Base-by-base conservation (phyloP, 108 stramenopile genomes). In the Nitzschia sp. region DNA sequence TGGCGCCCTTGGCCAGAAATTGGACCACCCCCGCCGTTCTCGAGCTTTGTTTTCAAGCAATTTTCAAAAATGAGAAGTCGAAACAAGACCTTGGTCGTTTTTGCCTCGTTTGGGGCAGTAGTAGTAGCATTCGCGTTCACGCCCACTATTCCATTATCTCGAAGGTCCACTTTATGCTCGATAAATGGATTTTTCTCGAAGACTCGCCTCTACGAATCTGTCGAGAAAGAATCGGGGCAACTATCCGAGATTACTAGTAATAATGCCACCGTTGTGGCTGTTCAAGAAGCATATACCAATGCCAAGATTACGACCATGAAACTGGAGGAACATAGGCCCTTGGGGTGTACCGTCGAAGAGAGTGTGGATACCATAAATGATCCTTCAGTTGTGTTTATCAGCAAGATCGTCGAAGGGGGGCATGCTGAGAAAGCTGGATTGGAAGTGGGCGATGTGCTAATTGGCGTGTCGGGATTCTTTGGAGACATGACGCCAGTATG, bases 291-390 rank as follows among this genome's bases (percentile, higher is more conserved):
- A 8, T 69, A 66, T 48, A 52, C 63, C 11, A 16, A 25, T 22
- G 76, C 80, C 2, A 60, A 66, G 44, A 61, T 82, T 50, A 46
- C 75, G 26, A 75, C 73, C 9, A 73, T 87, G 48, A 27, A 27
- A 41, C 33, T 93, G 45, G 15, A 45, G 25, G 61, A 85, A 22
- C 88, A 90, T 56, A 68, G 72, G 58, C 91, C 91, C 8, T 57
- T 93, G 68, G 91, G 91, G 1, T 88, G 86, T 44, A 87, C 85
- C 0, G 83, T 89, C 0, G 91, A 92, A 58, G 91, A 92, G 63
- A 82, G 79, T 55, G 56, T 92, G 55, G 84, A 85, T 1, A 68
- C 64, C n/a, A 79, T 63, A 16, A 71, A 80, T n/a, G 79, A 80
- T 57, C 48, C 48, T 5, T 59, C 46, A 11, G 58, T 76, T 73